phyloP scores from a whole-genome alignment of 768 basidiomycete genomes.

The Lepiota venenata region DNA sequence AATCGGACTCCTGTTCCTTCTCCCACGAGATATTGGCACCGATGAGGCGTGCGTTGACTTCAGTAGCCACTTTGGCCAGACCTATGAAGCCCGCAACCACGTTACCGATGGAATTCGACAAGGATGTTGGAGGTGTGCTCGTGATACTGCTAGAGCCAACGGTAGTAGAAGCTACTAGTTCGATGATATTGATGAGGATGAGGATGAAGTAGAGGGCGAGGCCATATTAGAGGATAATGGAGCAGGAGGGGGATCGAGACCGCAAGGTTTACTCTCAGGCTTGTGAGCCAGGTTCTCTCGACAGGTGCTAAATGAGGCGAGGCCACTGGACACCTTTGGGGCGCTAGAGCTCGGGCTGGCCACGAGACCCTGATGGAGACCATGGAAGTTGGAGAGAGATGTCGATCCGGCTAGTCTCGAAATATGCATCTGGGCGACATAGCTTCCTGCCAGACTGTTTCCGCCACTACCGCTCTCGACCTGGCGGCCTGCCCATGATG shows the following conservation, averaged over 20 bases:
- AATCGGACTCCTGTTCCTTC: background rate
- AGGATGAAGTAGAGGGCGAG: slow-evolving; percentile 45
- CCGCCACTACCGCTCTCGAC: slow-evolving; percentile 31
- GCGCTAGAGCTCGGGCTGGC: slow-evolving; percentile 35
- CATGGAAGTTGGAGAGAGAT: slow-evolving; percentile 19
- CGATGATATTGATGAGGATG: slow-evolving; percentile 50
- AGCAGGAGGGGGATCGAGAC: slow-evolving; percentile 5
- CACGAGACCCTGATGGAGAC: slow-evolving; percentile 23
- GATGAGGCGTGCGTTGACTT: slow-evolving; percentile 20
- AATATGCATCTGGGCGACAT: slow-evolving; percentile 39
- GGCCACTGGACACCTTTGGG: slow-evolving; percentile 36
- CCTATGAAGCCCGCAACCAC: slow-evolving; percentile 38
- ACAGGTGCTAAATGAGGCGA: slow-evolving; percentile 28
- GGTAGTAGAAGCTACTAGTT: slow-evolving; percentile 32
- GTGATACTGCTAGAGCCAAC: slow-evolving; percentile 39
- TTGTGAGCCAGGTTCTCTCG: background rate
- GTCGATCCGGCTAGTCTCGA: slow-evolving; percentile 24
- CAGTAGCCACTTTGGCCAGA: slow-evolving; percentile 26
- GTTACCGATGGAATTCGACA: slow-evolving; percentile 44
- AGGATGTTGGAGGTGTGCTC: slow-evolving; percentile 59
- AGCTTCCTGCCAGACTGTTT: slow-evolving; percentile 37
- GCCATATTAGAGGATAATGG: slow-evolving; percentile 7
- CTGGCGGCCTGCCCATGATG: slow-evolving; percentile 22
- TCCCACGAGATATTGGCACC: background rate
- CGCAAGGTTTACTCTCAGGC: background rate